phyloP scores from a whole-genome alignment of 148 eudicot genomes.

The Salicornia ramosissima region DNA sequence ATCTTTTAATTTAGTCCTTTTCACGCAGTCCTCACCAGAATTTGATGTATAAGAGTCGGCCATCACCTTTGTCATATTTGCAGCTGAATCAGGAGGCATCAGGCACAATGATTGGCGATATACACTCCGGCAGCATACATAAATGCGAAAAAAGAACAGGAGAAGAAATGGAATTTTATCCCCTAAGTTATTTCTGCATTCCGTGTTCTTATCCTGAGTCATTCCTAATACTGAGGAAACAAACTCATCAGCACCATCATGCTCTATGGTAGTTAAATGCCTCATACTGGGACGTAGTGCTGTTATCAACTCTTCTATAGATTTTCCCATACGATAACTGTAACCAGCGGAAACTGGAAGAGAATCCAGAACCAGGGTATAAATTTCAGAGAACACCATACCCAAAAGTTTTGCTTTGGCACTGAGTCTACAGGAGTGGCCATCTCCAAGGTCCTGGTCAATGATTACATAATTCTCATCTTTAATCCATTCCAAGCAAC shows the following conservation, averaged over 20 bases:
- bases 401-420: slow-evolving; percentile 60
- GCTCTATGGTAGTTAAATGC: slow-evolving; percentile 37
- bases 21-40: slow-evolving; percentile 66
- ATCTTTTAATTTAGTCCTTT: slow-evolving; percentile 39
- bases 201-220: slow-evolving; percentile 16
- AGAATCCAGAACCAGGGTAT: slow-evolving; percentile 66
- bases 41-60: slow-evolving; percentile 54
- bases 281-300: slow-evolving; percentile 47
- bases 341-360: slow-evolving; percentile 69
- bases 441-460: slow-evolving; percentile 26
- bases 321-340: slow-evolving; percentile 58
- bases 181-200: slow-evolving; percentile 20
- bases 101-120: slow-evolving; percentile 65
- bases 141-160: slow-evolving; percentile 67
- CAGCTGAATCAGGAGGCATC: slow-evolving; percentile 64
- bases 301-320: slow-evolving; percentile 45
- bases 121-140: slow-evolving; percentile 63
- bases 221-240: slow-evolving; percentile 38
- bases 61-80: slow-evolving; percentile 53
- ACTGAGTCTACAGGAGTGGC: slow-evolving; percentile 22
- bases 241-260: slow-evolving; percentile 30
- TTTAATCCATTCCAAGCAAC: slow-evolving; percentile 73
- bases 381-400: slow-evolving; percentile 60
- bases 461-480: slow-evolving; percentile 25
- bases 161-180: slow-evolving; percentile 39